Evolutionary conservation across 331 rosid species (phyloP).

Genomic region (Prunus yedoensis): DNA sequence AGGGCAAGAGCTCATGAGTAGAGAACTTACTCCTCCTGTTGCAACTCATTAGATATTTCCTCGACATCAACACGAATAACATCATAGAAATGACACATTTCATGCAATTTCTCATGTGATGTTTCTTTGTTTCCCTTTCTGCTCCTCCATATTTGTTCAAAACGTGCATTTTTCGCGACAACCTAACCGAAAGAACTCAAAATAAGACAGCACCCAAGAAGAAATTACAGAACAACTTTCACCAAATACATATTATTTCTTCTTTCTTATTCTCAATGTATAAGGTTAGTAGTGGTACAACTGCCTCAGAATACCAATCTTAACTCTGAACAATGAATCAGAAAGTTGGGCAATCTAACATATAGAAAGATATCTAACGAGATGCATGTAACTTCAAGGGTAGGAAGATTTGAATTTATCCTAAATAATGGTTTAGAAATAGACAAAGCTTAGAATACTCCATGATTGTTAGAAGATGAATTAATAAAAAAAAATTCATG

Average conservation of each 20-base stretch:
- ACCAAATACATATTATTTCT: not conserved
- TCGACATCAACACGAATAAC: slow-evolving; percentile 65
- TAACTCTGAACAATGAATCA: not conserved
- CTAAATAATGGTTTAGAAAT: not conserved
- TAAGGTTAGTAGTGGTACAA: not conserved
- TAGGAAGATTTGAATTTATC: not conserved
- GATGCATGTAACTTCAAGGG: not conserved
- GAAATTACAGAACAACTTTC: slow-evolving; percentile 4
- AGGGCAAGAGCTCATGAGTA: slow-evolving; percentile 3
- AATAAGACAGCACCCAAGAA: slow-evolving; percentile 8
- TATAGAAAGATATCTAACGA: not conserved
- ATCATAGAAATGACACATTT: slow-evolving; percentile 75
- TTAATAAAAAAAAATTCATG: not conserved
- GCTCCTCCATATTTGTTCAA: slow-evolving; percentile 94
- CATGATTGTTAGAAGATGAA: not conserved
- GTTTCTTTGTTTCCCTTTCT: slow-evolving; percentile 57
- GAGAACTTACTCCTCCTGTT: slow-evolving; percentile 50
- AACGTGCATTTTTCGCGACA: slow-evolving; percentile 74
- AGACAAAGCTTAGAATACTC: not conserved
- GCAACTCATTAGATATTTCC: slow-evolving; percentile 31
- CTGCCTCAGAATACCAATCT: not conserved
- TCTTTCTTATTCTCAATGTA: not conserved
- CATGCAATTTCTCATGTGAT: slow-evolving; percentile 48
- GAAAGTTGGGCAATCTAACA: not conserved
- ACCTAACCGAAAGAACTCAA: slow-evolving; percentile 35